Evolutionary conservation across 148 eudicot genomes (phyloP), one percentile per base, ranked within the genome.

Genomic region (Rhododendron griersonianum): DNA sequence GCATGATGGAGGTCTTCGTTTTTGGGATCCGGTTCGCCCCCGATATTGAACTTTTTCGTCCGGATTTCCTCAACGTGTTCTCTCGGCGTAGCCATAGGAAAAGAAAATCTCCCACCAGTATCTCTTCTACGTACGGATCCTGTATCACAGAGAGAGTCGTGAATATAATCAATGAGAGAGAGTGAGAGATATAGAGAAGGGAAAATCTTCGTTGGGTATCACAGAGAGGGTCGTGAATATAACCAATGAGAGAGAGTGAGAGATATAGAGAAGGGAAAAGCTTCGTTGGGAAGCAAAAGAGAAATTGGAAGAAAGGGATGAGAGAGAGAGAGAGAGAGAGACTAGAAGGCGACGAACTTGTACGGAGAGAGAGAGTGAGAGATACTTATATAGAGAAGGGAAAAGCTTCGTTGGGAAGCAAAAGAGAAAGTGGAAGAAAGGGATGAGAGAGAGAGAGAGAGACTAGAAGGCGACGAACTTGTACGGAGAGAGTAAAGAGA

Each of bases 61-160:
- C 98, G 86, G 25, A 93, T 91, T 57, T 90, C 89, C 84, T 92
- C 98, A 1, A 94, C 76, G 77, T 94, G 98, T 21, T 88, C 85
- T 76, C 90, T 90, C 11, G 95, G 91, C 13, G 85, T 87, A 14
- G n/a, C 86, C 91, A 85, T 83, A 30, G 9, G 3, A 33, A 65
- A 3, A 23, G 30, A 2, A 0, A 63, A 63, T 63, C 69, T 63
- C 69, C 10, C 69, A 5, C 18, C 51, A 59, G 30, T 65, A 65
- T 65, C 73, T 7, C 73, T 65, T 25, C 28, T 8, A 65, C 30
- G 13, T 8, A 65, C 30, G 13, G 25, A 65, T 33, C 33, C 73
- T 65, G 30, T 9, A 65, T 55, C 19, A 55, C 59, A 55, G 19
- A 2, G 23, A 19, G 9, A 23, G 69, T 19, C 61, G 65, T 3